Conservation (phyloP, 78 protist species). For the Isochrysis galbana region DNA sequence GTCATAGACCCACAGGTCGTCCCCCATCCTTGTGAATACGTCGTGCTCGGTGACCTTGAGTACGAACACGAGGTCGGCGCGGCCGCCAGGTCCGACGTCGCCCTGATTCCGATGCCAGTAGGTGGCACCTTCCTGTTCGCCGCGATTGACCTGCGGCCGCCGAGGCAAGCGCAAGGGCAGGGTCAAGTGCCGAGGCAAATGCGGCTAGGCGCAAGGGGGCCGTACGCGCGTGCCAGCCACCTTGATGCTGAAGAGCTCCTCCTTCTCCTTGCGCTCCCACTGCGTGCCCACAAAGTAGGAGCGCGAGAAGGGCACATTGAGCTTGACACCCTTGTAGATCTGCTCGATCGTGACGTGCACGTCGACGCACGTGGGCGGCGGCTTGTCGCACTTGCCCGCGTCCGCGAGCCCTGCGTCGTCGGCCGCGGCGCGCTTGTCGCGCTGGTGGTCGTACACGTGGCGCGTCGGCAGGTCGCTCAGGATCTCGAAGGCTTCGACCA, state of each 20-base stretch:
- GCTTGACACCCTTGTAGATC: neutral
- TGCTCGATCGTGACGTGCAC: neutral
- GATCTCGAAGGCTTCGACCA: neutral
- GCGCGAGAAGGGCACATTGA: neutral
- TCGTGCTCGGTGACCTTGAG: neutral
- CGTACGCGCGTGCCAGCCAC: too few species aligned
- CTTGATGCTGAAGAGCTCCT: neutral
- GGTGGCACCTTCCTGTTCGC: neutral
- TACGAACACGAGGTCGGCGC: neutral
- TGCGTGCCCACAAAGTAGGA: neutral
- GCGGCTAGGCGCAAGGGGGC: too few species aligned
- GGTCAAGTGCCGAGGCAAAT: too few species aligned
- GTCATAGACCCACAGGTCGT: neutral
- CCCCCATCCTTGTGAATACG: neutral
- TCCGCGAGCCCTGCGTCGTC: neutral
- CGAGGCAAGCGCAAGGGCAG: too few species aligned
- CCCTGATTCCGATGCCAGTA: neutral
- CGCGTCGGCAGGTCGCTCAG: neutral
- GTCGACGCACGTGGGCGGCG: conserved; percentile 14
- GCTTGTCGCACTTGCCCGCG: neutral
- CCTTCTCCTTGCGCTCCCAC: neutral
- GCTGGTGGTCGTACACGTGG: neutral
- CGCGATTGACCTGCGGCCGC: neutral
- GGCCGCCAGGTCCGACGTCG: neutral
- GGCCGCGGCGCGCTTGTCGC: neutral